These are phyloP conservation scores for Tulasnella sp. DNA, from an alignment of 768 basidiomycete genomes.

Conservation along the genomic window DNA sequence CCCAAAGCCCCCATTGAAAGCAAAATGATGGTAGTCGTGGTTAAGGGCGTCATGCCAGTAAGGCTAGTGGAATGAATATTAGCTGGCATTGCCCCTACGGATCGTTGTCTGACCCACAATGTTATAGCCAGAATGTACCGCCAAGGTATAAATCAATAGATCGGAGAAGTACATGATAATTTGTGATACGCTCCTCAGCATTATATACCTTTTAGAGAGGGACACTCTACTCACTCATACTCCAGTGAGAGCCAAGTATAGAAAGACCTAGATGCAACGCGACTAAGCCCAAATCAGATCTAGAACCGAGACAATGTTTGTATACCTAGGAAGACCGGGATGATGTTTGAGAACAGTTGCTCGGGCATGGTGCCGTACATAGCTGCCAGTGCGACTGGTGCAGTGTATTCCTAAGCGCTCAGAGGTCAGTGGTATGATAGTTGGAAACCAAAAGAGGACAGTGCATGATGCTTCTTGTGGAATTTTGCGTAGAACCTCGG, in stretches of 20 bases:
- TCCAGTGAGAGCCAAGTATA: constrained; percentile 11
- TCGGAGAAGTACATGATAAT: constrained; percentile 15
- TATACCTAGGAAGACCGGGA: constrained; percentile 10
- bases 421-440: neutral
- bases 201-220: neutral
- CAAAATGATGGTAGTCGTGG: constrained; percentile 13
- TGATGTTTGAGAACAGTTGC: constrained; percentile 1
- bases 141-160: neutral
- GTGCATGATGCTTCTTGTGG: constrained; percentile 14
- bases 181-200: neutral
- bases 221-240: constrained; percentile 1
- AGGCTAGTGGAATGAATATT: neutral
- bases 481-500: constrained; percentile 4
- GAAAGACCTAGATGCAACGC: neutral
- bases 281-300: neutral
- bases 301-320: neutral
- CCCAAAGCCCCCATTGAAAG: constrained; percentile 12
- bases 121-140: constrained; percentile 13
- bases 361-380: constrained; percentile 5
- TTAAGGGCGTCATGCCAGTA: neutral
- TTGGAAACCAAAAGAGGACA: neutral
- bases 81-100: neutral
- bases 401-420: constrained; percentile 7
- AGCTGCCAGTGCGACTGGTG: constrained; percentile 10
- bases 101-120: neutral